A percentile compares a stretch with the other conserved stretches of the same genome.
Conservation (phyloP, 2,329 filamentous ascomycete species). For the Epichloe sylvatica region DNA sequence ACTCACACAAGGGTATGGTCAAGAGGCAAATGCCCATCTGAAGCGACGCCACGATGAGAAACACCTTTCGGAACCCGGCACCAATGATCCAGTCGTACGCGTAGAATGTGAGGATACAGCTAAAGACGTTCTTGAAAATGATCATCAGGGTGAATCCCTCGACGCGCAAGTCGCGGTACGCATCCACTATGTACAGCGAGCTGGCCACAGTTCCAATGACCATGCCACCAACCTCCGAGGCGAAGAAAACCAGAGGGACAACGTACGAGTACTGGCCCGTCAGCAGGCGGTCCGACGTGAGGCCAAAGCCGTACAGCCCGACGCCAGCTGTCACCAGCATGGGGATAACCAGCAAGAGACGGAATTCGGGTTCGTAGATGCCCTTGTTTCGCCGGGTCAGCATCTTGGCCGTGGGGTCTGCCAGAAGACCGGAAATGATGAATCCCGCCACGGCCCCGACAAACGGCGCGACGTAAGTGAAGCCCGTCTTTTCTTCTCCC, state of each 20-base stretch:
- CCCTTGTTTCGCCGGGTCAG: slow-evolving; percentile 66
- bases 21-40: slow-evolving; percentile 64
- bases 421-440: slow-evolving; percentile 54
- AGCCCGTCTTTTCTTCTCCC: slow-evolving; percentile 68
- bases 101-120: slow-evolving; percentile 69
- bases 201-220: slow-evolving; percentile 79
- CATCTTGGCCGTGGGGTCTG: slow-evolving; percentile 56
- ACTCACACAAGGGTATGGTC: slow-evolving; percentile 68
- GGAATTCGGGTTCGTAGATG: slow-evolving; percentile 83
- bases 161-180: slow-evolving; percentile 72
- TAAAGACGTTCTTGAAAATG: slow-evolving; percentile 92
- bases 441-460: slow-evolving; percentile 71
- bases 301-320: slow-evolving; percentile 74
- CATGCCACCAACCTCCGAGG: slow-evolving; percentile 75
- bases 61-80: slow-evolving; percentile 46
- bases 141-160: slow-evolving; percentile 83
- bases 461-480: slow-evolving; percentile 75
- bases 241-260: slow-evolving; percentile 70
- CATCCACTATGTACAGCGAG: slow-evolving; percentile 82
- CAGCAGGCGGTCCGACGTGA: slow-evolving; percentile 49
- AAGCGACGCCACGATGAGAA: slow-evolving; percentile 59
- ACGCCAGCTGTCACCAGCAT: slow-evolving; percentile 65
- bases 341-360: slow-evolving; percentile 68
- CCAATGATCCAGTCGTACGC: slow-evolving; percentile 70
- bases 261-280: slow-evolving; percentile 50